Evolutionary conservation across 2,329 filamentous ascomycete genomes (phyloP).

Genomic region (Neobulgaria alba): DNA sequence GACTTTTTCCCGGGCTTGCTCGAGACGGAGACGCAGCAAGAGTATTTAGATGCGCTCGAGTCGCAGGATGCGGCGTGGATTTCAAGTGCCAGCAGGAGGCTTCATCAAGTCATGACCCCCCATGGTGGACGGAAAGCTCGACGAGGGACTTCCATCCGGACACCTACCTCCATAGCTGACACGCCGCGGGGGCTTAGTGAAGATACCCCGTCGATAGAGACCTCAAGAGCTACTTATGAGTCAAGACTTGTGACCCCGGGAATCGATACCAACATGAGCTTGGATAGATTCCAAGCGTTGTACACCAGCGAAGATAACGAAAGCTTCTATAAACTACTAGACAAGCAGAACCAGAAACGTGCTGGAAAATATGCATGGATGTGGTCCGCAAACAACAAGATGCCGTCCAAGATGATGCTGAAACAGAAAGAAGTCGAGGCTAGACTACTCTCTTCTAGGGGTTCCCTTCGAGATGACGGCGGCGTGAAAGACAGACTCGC

Average conservation of each 20-base stretch:
- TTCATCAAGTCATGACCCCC: constrained; percentile 76
- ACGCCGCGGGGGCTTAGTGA: not conserved
- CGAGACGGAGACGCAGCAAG: constrained; percentile 78
- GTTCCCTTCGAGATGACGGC: constrained; percentile 46
- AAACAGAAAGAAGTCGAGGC: constrained; percentile 55
- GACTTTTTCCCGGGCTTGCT: constrained; percentile 94
- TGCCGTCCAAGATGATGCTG: constrained; percentile 71
- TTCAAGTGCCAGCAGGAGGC: constrained; percentile 61
- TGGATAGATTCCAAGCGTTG: constrained; percentile 79
- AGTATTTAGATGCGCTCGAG: constrained; percentile 85
- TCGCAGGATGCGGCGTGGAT: constrained; percentile 85
- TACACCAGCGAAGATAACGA: constrained; percentile 99
- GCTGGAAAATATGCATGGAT: constrained; percentile 84
- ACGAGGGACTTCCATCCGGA: constrained; percentile 28
- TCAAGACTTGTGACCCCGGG: constrained; percentile 33
- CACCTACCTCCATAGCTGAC: constrained; percentile 23
- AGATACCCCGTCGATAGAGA: constrained; percentile 43
- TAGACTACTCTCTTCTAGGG: constrained; percentile 38
- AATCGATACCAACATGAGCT: constrained; percentile 68
- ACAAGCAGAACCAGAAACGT: constrained; percentile 79
- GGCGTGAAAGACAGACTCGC: constrained; percentile 47
- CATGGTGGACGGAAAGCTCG: constrained; percentile 40
- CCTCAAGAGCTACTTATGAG: constrained; percentile 30
- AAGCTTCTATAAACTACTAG: constrained; percentile 85
- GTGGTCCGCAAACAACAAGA: constrained; percentile 77